A percentile compares a stretch with the other conserved stretches of the same genome.
These are phyloP conservation scores for Carex kokanica DNA, from an alignment of 176 grass and related monocot genomes.

Conservation along the genomic window DNA sequence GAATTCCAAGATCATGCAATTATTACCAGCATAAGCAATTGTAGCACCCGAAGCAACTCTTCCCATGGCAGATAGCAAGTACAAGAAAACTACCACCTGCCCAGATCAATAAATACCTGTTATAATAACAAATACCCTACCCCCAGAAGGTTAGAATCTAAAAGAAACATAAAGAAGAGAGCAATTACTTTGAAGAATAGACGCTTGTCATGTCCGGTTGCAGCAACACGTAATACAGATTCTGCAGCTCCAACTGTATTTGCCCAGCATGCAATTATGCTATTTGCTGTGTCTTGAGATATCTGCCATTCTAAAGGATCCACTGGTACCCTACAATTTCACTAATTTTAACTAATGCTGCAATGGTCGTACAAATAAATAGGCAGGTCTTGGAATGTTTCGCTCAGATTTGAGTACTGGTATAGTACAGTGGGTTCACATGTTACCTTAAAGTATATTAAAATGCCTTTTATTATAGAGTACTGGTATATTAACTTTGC, in stretches of 20 bases:
- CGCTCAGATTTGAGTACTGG: neutral
- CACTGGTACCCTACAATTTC: constrained; percentile 67
- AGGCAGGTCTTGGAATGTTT: neutral
- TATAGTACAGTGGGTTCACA: neutral
- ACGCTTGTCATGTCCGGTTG: constrained; percentile 89
- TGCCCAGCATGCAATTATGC: constrained; percentile 81
- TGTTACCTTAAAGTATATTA: neutral
- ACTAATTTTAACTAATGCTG: neutral
- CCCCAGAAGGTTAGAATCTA: neutral
- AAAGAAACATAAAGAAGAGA: neutral
- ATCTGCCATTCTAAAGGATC: constrained; percentile 98
- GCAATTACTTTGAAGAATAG: constrained; percentile 75
- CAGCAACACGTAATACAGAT: constrained; percentile 87
- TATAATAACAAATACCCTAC: neutral
- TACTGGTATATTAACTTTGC: neutral
- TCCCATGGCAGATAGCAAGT: constrained; percentile 75
- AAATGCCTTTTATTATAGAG: neutral
- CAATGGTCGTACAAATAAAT: constrained; percentile 14
- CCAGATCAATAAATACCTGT: constrained; percentile 7
- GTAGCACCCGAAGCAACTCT: constrained; percentile 79
- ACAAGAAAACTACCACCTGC: constrained; percentile 72
- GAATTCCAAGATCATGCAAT: neutral
- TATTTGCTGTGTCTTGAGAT: constrained; percentile 89
- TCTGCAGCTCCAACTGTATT: constrained; percentile 89
- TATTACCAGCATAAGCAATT: constrained; percentile 83